phyloP scores from a whole-genome alignment of 306 rosid genomes.

The Macrotyloma uniflorum region DNA sequence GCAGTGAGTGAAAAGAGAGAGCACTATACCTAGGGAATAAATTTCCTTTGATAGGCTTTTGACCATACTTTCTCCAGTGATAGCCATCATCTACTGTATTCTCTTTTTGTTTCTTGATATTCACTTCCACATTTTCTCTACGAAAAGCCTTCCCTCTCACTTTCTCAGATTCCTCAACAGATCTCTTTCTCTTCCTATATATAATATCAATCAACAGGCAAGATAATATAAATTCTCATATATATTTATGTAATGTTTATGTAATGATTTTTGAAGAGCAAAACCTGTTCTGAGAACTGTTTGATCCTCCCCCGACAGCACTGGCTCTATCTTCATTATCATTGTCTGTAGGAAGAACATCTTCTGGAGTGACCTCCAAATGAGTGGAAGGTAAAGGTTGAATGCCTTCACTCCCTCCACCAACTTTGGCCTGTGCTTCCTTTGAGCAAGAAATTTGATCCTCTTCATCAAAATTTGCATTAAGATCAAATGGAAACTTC shows the following conservation, averaged over 20 bases:
- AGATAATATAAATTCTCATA: background rate
- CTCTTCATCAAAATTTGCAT: constrained; percentile 11
- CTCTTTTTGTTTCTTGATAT: constrained; percentile 47
- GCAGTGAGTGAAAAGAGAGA: background rate
- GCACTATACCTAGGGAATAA: constrained; percentile 62
- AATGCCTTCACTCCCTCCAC: background rate
- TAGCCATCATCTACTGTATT: constrained; percentile 65
- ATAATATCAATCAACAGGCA: background rate
- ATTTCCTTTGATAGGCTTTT: constrained; percentile 65
- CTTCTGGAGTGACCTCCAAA: background rate
- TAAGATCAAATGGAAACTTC: constrained; percentile 1
- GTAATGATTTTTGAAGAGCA: background rate
- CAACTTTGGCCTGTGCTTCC: background rate
- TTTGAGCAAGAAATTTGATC: background rate
- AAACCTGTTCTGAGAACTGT: background rate
- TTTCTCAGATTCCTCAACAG: background rate
- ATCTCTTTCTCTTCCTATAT: constrained; percentile 55
- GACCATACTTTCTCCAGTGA: constrained; percentile 83
- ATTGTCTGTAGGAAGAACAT: background rate
- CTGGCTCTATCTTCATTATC: background rate
- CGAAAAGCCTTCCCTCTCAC: background rate
- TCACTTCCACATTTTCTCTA: constrained; percentile 42
- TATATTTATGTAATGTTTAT: no score
- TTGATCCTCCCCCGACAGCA: background rate
- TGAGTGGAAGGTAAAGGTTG: background rate